Evolutionary conservation across 2,329 filamentous ascomycete species (phyloP).

Genomic region (Aspergillus viridinutans): DNA sequence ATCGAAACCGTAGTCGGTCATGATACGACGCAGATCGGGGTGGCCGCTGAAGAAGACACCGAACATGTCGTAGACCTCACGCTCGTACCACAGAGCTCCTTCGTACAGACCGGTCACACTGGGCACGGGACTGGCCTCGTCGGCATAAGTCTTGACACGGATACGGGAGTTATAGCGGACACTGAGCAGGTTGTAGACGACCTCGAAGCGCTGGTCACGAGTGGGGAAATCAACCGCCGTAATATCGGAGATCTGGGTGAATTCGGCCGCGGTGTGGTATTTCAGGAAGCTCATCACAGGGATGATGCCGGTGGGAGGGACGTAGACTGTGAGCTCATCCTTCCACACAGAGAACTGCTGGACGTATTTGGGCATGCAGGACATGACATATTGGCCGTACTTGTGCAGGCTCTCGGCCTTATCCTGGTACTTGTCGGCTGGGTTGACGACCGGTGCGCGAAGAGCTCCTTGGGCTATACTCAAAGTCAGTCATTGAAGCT

Average conservation of each 20-base stretch:
- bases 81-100: constrained; percentile 97
- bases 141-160: constrained; percentile 96
- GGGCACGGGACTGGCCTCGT: constrained; percentile 90
- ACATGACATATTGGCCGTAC: constrained; percentile 96
- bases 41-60: constrained; percentile 95
- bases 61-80: constrained; percentile 96
- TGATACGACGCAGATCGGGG: constrained; percentile 92
- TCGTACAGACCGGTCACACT: constrained; percentile 83
- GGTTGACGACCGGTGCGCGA: constrained; percentile 78
- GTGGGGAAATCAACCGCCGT: constrained; percentile 96
- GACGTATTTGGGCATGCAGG: constrained; percentile 93
- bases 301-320: constrained; percentile 79
- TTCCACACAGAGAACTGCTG: constrained; percentile 99
- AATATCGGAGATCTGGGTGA: constrained; percentile 86
- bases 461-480: constrained; percentile 55
- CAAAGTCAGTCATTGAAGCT: constrained; percentile 11
- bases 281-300: constrained; percentile 94
- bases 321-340: constrained; percentile 93
- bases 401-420: constrained; percentile 85
- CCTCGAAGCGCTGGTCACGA: constrained; percentile 90
- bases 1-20: constrained; percentile 99
- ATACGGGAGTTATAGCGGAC: constrained; percentile 96
- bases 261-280: constrained; percentile 96
- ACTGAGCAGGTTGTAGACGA: constrained; percentile 95
- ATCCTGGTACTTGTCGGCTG: constrained; percentile 84